Evolutionary conservation across 1,284 basidiomycete species (phyloP), one percentile per base, ranked within the genome.

Genomic region (Ceratobasidium sp.): DNA sequence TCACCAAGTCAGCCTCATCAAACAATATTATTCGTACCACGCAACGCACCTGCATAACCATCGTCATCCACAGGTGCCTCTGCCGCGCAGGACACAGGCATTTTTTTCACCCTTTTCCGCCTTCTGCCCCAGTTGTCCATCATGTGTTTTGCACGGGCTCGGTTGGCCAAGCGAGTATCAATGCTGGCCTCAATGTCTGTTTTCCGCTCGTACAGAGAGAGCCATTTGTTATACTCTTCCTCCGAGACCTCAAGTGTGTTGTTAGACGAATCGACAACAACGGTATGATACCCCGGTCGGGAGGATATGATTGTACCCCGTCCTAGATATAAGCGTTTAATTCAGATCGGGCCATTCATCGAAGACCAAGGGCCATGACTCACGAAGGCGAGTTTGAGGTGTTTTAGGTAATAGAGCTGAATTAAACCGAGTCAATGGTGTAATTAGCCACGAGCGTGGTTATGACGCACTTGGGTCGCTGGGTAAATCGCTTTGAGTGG

Each of bases 71-170:
- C 74, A n/a, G 74, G 65, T 13, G 64, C 74, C 61, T 77, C 61
- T 23, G 64, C 64, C 20, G 64, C 38, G 61, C 65, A 77, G 33
- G 65, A 67, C n/a, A 52, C 74, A 59, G 40, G 50, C 28, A 66
- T 59, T 44, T 77, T 77, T 77, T 77, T 77, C 17, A 56, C 65
- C 38, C 74, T 64, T 67, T 77, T 77, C 54, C 74, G 74, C 26
- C 74, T 50, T 77, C 67, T 77, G 26, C 50, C 56, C 74, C 74
- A 77, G 54, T 77, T 77, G 65, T 77, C 74, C 74, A 77, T 77
- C 64, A 77, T 77, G 44, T 77, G 65, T 61, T 77, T 77, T 38
- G 74, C 74, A 33, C 74, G 64, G 26, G 74, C 74, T n/a, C 74
- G 52, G 48, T 77, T 77, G 33, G 74, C 74, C 26, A 77, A 42